Evolutionary conservation across 257 asterid genomes (phyloP).

Genomic region (Ophiorrhiza pumila): DNA sequence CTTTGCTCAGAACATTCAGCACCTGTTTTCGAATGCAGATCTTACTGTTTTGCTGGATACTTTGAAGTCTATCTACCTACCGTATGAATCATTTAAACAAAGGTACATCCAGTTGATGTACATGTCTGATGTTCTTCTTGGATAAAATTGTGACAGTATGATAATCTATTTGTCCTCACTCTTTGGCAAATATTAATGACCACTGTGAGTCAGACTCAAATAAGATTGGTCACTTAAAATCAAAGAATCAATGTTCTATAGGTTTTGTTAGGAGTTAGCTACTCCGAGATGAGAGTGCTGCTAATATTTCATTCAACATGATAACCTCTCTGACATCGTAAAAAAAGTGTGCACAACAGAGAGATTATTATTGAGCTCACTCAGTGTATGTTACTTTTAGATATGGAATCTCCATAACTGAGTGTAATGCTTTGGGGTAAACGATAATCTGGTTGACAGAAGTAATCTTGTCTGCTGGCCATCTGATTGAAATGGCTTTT

Average conservation of each 20-base stretch:
- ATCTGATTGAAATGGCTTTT: background rate
- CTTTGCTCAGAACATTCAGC: constrained; percentile 83
- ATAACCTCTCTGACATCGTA: background rate
- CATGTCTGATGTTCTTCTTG: background rate
- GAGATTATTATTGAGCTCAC: background rate
- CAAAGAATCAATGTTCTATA: background rate
- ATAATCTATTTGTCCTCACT: background rate
- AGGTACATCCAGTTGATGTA: constrained; percentile 38
- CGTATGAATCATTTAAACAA: constrained; percentile 85
- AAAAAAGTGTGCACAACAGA: background rate
- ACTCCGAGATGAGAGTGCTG: background rate
- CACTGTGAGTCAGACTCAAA: background rate
- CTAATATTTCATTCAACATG: background rate
- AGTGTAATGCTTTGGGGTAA: background rate
- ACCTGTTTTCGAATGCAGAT: constrained; percentile 79
- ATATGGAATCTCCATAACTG: background rate
- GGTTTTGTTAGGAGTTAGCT: background rate
- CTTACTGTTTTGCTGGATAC: constrained; percentile 64
- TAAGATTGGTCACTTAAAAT: background rate
- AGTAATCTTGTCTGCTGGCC: background rate
- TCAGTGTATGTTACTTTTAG: too few species aligned
- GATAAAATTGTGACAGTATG: background rate
- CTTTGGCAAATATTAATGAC: background rate
- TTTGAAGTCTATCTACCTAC: constrained; percentile 79
- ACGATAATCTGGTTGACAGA: background rate